Percentiles rank a stretch among this genome's conserved stretches.
phyloP scores from a whole-genome alignment of 495 filamentous ascomycete species.

The Evernia prunastri region DNA sequence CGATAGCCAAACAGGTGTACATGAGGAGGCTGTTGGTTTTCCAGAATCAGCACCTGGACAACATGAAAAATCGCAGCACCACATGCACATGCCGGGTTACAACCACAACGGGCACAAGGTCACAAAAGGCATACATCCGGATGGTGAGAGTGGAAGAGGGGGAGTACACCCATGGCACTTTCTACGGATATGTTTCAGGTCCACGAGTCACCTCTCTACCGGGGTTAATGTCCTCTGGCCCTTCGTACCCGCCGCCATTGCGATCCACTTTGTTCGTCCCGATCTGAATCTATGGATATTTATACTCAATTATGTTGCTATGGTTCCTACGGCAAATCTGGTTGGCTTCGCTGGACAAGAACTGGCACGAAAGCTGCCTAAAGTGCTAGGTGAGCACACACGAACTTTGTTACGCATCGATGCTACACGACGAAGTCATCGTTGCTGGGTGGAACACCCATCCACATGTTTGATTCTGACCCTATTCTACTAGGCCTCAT shows the following conservation, averaged over 20 bases:
- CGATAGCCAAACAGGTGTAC: background rate
- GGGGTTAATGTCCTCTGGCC: conserved; percentile 69
- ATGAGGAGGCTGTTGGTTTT: conserved; percentile 13
- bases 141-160: conserved; percentile 58
- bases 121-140: conserved; percentile 44
- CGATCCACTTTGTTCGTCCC: conserved; percentile 54
- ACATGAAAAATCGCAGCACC: conserved; percentile 17
- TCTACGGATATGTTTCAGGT: conserved; percentile 53
- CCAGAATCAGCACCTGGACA: conserved; percentile 7
- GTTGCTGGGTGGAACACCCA: background rate
- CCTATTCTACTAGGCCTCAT: conserved; percentile 43
- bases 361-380: conserved; percentile 69
- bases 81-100: conserved; percentile 21
- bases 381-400: conserved; percentile 53
- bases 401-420: no score
- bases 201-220: conserved; percentile 50
- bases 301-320: conserved; percentile 67
- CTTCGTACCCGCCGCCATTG: conserved; percentile 61
- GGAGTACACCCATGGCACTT: conserved; percentile 57
- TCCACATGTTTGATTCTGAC: background rate
- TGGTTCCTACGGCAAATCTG: conserved; percentile 84
- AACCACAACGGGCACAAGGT: conserved; percentile 41
- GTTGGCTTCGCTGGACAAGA: conserved; percentile 81
- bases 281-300: conserved; percentile 61
- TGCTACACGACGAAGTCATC: background rate